Base-by-base conservation (phyloP, 1,139 yeast species). In the Kodamaea alishanica region DNA sequence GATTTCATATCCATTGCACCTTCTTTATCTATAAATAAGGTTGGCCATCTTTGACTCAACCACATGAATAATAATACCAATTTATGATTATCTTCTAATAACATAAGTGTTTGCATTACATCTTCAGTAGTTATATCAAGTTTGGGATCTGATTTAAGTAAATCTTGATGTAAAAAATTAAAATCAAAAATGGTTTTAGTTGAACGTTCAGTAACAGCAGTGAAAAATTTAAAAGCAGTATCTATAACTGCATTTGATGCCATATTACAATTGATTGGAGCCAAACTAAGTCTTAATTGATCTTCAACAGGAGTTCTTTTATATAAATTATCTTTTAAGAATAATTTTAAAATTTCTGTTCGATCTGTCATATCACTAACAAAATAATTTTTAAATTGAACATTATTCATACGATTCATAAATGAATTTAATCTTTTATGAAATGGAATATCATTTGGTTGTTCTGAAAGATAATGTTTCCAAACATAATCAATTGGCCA, bases 1-100 rank as follows among this genome's bases (percentile, higher is more conserved):
- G 75, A 65, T 55, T 84, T 84, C 50, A 87, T 61, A 42, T 84
- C 86, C 30, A 62, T 61, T 0, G 96, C 95, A 37, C 89, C 78
- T 43, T 83, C 85, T 24, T 79, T 70, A 55, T 88, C 96, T 8
- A 84, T 75, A 51, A 89, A 85, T 38, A 81, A 71, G 28, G 83
- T 79, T 0, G 97, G 96, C 69, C 85, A 90, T 54, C 97, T 64
- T 56, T 87, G 92, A 44, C 87, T 75, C 46, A 92, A 69, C 98
- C 98, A 92, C 58, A 88, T 65, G 55, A 79, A 90, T 9, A 87
- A 64, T 48, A 83, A 73, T 22, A 87, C 71, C 34, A 79, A 65
- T 48, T 79, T 77, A 63, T 92, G 96, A 46, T 84, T 65, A 15
- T 73, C 74, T 56, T 90, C 97, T 35, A 87, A 68, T 29, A 61